These are phyloP conservation scores for Porphyrellus cyaneotinctus DNA, from an alignment of 768 basidiomycete genomes.

Conservation along the genomic window DNA sequence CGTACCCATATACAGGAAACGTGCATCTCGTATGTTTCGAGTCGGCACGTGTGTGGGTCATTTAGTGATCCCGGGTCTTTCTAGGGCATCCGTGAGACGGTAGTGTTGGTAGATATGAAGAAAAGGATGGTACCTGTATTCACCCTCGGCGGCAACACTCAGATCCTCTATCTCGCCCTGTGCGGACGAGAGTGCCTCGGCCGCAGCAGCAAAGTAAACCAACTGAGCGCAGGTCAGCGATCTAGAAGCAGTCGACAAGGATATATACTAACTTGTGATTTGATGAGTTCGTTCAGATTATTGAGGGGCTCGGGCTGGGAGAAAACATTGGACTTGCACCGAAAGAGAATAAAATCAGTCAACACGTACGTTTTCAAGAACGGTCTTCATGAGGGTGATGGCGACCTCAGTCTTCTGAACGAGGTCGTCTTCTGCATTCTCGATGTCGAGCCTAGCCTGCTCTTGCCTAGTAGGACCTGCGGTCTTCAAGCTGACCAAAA, in stretches of 20 bases:
- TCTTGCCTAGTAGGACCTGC: slow-evolving; percentile 77
- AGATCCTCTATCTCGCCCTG: slow-evolving; percentile 94
- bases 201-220: slow-evolving; percentile 67
- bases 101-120: background rate
- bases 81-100: slow-evolving; percentile 34
- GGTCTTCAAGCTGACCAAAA: slow-evolving; percentile 69
- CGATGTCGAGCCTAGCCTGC: slow-evolving; percentile 86
- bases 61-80: slow-evolving; percentile 88
- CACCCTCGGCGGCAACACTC: slow-evolving; percentile 88
- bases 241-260: background rate
- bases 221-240: slow-evolving; percentile 42
- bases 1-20: slow-evolving; percentile 9
- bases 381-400: slow-evolving; percentile 96
- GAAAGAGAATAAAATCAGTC: background rate
- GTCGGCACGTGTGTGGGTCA: background rate
- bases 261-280: slow-evolving; percentile 63
- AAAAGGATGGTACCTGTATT: slow-evolving; percentile 64
- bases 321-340: background rate
- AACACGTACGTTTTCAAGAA: slow-evolving; percentile 87
- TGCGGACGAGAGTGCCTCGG: slow-evolving; percentile 74
- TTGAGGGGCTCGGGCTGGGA: slow-evolving; percentile 89
- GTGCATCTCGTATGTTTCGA: background rate
- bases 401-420: slow-evolving; percentile 98
- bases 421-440: slow-evolving; percentile 92
- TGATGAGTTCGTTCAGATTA: slow-evolving; percentile 87